These are phyloP conservation scores for Copromyces sp. DNA, from an alignment of 495 filamentous ascomycete genomes.

Conservation along the genomic window DNA sequence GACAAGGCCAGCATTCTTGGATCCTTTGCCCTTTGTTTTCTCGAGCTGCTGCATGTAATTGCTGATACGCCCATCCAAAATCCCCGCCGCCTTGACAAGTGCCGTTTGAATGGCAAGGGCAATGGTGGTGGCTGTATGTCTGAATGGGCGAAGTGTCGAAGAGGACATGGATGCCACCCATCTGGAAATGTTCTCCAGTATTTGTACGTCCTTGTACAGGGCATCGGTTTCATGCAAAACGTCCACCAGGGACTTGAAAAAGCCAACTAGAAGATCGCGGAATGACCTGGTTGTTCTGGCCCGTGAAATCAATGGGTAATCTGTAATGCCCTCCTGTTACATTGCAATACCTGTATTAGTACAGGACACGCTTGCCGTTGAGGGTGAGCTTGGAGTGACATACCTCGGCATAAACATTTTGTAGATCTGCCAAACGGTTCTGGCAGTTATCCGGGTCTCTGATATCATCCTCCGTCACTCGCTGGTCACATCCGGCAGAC, in stretches of 20 bases:
- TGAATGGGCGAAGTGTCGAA: conserved; percentile 70
- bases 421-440: conserved; percentile 59
- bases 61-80: conserved; percentile 51
- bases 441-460: conserved; percentile 74
- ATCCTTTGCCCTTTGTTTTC: conserved; percentile 67
- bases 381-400: conserved; percentile 7
- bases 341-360: conserved; percentile 19
- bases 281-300: conserved; percentile 62
- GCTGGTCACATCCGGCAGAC: conserved; percentile 67
- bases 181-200: conserved; percentile 75
- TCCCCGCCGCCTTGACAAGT: conserved; percentile 60
- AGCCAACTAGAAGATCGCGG: conserved; percentile 61
- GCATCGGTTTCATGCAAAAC: conserved; percentile 64
- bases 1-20: conserved; percentile 44
- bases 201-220: conserved; percentile 59
- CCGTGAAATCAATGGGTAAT: conserved; percentile 88
- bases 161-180: conserved; percentile 87
- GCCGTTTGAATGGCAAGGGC: conserved; percentile 63
- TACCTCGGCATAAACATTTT: conserved; percentile 68
- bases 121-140: conserved; percentile 82
- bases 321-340: conserved; percentile 57
- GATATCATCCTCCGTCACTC: conserved; percentile 67
- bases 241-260: conserved; percentile 63
- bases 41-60: conserved; percentile 75
- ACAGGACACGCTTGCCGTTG: neutral